Evolutionary conservation across 2,329 filamentous ascomycete species (phyloP).

Genomic region (Penicillium thymicola): DNA sequence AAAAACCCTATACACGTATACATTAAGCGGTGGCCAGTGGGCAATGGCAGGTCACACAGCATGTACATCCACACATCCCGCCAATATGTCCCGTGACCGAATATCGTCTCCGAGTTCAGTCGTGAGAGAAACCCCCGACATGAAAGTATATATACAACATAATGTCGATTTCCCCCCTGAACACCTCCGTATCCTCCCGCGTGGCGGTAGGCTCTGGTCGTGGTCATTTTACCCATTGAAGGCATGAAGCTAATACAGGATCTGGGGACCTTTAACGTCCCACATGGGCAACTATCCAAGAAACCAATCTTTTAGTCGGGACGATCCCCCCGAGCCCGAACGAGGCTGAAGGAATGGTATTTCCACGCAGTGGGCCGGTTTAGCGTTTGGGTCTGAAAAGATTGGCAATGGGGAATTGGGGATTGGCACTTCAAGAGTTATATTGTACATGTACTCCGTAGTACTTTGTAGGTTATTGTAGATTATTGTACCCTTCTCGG

Average conservation of each 20-base stretch:
- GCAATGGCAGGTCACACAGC: constrained; percentile 1
- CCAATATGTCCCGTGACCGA: neutral
- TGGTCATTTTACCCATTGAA: neutral
- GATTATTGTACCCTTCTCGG: neutral
- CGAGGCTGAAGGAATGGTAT: constrained; percentile 7
- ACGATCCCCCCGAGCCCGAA: constrained; percentile 3
- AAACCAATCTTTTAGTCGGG: neutral
- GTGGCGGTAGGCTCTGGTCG: neutral
- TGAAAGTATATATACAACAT: neutral
- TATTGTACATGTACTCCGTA: neutral
- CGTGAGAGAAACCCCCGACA: neutral
- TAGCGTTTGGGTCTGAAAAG: neutral
- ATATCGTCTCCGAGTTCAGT: neutral
- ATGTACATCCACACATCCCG: neutral
- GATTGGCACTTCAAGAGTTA: neutral
- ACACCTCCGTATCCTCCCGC: neutral
- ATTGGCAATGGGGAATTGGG: neutral
- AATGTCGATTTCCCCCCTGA: neutral
- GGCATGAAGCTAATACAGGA: constrained; percentile 2
- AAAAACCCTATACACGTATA: neutral
- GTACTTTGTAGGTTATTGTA: neutral
- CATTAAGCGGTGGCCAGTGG: neutral
- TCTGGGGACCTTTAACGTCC: neutral
- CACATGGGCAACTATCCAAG: neutral
- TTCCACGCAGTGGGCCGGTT: constrained; percentile 11